phyloP scores from a whole-genome alignment of 2,329 filamentous ascomycete genomes.

The Stachybotrys chartarum region DNA sequence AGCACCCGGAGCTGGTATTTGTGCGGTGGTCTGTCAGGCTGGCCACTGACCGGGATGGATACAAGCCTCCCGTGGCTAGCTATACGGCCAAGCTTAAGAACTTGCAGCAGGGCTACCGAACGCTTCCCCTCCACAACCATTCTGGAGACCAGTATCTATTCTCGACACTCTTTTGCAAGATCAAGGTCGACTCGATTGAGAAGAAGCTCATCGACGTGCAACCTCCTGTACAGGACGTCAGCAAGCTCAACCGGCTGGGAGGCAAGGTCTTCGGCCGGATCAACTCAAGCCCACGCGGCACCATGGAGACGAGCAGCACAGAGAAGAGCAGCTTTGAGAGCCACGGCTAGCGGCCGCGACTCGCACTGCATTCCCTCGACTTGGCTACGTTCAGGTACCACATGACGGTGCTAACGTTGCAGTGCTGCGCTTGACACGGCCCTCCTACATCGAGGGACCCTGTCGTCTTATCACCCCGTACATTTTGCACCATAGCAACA shows the following conservation, averaged over 20 bases:
- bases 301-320: slow-evolving; percentile 43
- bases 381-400: background rate
- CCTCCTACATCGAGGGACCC: background rate
- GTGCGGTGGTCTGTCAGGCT: slow-evolving; percentile 90
- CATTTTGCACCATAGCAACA: background rate
- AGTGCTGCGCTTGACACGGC: background rate
- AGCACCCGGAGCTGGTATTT: slow-evolving; percentile 88
- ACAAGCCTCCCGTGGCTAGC: slow-evolving; percentile 63
- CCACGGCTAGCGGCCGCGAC: slow-evolving; percentile 10
- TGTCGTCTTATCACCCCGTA: background rate
- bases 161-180: slow-evolving; percentile 86
- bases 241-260: slow-evolving; percentile 49
- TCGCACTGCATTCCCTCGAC: background rate
- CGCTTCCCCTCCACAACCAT: slow-evolving; percentile 79
- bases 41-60: slow-evolving; percentile 66
- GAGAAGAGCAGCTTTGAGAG: slow-evolving; percentile 41
- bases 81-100: slow-evolving; percentile 90
- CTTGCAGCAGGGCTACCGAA: slow-evolving; percentile 86
- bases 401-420: background rate
- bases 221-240: slow-evolving; percentile 31
- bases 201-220: slow-evolving; percentile 48
- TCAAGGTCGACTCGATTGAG: slow-evolving; percentile 57
- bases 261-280: slow-evolving; percentile 51
- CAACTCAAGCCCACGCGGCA: slow-evolving; percentile 44
- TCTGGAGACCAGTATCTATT: slow-evolving; percentile 92